Percentiles rank a stretch among this genome's conserved stretches.
Evolutionary conservation across 306 rosid genomes (phyloP).

Genomic region (Abrus pulchellus): DNA sequence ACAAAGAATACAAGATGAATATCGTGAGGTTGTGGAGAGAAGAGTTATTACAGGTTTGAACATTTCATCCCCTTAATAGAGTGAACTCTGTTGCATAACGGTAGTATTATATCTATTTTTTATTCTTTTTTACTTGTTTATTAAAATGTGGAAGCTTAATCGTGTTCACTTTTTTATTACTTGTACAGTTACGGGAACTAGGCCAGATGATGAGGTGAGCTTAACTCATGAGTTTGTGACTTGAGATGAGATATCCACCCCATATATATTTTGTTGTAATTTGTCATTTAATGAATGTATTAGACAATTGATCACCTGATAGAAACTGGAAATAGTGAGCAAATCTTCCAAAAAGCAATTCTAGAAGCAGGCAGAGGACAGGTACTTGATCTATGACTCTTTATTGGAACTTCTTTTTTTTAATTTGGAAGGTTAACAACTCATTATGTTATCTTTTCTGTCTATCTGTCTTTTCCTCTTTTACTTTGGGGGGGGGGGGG

Average conservation of each 20-base stretch:
- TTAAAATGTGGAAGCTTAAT: constrained; percentile 30
- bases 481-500: neutral
- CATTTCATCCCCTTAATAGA: constrained; percentile 34
- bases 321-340: constrained; percentile 98
- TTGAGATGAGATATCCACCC: constrained; percentile 30
- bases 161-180: constrained; percentile 48
- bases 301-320: constrained; percentile 91
- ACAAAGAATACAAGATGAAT: constrained; percentile 97
- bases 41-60: constrained; percentile 94
- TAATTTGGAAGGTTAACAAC: constrained; percentile 17
- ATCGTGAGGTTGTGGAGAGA: constrained; percentile 99
- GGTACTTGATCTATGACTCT: constrained; percentile 57
- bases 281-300: constrained; percentile 44
- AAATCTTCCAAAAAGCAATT: constrained; percentile 91
- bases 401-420: neutral
- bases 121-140: neutral
- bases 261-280: constrained; percentile 48
- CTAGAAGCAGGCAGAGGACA: constrained; percentile 91
- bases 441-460: constrained; percentile 1
- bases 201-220: constrained; percentile 97
- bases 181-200: constrained; percentile 85
- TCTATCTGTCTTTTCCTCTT: neutral
- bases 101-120: neutral
- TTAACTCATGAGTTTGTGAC: constrained; percentile 39
- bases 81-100: constrained; percentile 33